phyloP scores from a whole-genome alignment of 306 rosid genomes.

The Quillaja saponaria region DNA sequence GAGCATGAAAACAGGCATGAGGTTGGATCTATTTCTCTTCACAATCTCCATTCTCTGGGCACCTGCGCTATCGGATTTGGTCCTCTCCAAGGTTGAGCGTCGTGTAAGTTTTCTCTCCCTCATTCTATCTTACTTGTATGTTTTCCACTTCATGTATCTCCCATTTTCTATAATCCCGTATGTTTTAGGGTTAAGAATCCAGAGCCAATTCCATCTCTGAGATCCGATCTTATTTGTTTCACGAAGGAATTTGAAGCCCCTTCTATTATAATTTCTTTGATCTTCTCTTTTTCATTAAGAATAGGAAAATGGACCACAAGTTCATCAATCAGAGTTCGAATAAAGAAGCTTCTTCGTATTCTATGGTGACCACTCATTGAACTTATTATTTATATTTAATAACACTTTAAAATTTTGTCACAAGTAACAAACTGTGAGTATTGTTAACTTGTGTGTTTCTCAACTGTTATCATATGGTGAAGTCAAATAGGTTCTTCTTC shows the following conservation, averaged over 20 bases:
- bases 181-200: not conserved
- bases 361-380: no score
- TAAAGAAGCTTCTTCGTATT: not conserved
- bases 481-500: no score
- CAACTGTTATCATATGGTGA: no score
- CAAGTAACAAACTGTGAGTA: no score
- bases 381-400: not conserved
- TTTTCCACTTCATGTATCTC: not conserved
- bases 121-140: not conserved
- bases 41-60: slow-evolving; percentile 46
- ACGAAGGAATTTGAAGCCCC: no score
- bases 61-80: slow-evolving; percentile 76
- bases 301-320: no score
- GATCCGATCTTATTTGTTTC: no score
- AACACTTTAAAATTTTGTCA: no score
- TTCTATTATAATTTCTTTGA: no score
- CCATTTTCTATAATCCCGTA: not conserved
- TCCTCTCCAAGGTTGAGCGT: slow-evolving; percentile 88
- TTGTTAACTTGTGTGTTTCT: no score
- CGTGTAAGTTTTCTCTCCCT: slow-evolving; percentile 61
- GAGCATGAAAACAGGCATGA: slow-evolving; percentile 24
- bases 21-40: slow-evolving; percentile 49
- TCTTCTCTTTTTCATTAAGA: no score
- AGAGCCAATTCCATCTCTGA: not conserved
- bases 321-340: no score